Percentiles rank a stretch among this genome's conserved stretches.
Evolutionary conservation across 2,329 filamentous ascomycete species (phyloP).

Genomic region (Ascochyta pisi): DNA sequence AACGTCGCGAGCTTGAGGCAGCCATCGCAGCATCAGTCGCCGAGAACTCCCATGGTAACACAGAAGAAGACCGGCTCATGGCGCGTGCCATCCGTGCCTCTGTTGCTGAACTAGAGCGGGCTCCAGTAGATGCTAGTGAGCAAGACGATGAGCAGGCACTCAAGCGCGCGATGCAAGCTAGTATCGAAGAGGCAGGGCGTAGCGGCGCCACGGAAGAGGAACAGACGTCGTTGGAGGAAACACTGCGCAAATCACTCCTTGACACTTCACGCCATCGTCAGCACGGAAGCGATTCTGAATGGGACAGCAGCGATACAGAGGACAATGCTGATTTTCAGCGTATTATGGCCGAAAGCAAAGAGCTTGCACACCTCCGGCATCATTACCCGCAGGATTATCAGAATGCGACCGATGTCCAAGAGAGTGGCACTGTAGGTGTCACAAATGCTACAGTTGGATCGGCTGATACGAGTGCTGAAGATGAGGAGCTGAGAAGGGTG

Average conservation of each 20-base stretch:
- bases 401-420: constrained; percentile 13
- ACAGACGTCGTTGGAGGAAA: constrained; percentile 53
- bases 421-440: constrained; percentile 10
- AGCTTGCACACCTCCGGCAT: constrained; percentile 37
- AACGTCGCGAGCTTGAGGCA: constrained; percentile 71
- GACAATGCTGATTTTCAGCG: constrained; percentile 47
- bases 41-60: constrained; percentile 73
- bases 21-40: constrained; percentile 70
- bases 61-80: constrained; percentile 72
- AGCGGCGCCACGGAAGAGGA: constrained; percentile 43
- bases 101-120: constrained; percentile 63
- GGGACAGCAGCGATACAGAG: constrained; percentile 40
- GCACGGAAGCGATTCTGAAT: constrained; percentile 35
- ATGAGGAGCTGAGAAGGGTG: constrained; percentile 35
- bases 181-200: constrained; percentile 54
- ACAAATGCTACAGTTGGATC: background rate
- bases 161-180: constrained; percentile 59
- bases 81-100: constrained; percentile 78
- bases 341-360: constrained; percentile 46
- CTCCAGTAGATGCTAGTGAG: constrained; percentile 39
- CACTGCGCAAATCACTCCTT: constrained; percentile 53
- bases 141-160: constrained; percentile 56
- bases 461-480: constrained; percentile 10
- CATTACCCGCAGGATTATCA: constrained; percentile 28
- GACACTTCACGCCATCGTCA: constrained; percentile 43